Conservation (phyloP, 1,284 basidiomycete genomes). For the Apiotrichum montevideense region DNA sequence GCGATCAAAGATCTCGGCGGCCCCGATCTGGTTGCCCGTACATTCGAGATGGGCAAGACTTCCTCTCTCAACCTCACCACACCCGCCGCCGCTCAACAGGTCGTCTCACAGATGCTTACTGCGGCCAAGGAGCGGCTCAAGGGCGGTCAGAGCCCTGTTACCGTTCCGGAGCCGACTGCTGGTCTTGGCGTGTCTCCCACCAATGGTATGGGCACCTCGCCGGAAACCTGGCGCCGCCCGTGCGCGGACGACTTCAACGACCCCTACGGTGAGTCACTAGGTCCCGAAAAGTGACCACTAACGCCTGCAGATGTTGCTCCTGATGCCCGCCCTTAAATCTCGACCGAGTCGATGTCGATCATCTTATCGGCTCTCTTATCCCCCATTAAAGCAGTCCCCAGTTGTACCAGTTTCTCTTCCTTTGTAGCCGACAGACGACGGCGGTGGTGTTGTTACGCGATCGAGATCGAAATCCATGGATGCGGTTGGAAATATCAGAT, state of each 20-base stretch:
- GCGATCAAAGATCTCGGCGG: conserved; percentile 16
- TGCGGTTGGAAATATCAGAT: no score
- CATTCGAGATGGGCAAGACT: not conserved
- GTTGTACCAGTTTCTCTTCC: no score
- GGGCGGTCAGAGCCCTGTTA: not conserved
- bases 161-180: not conserved
- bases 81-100: not conserved
- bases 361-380: no score
- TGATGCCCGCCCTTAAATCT: not conserved
- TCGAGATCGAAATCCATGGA: no score
- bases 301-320: not conserved
- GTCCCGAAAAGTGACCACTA: not conserved
- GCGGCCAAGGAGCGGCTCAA: not conserved
- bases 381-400: no score
- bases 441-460: no score
- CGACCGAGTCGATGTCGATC: no score
- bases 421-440: no score
- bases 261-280: not conserved
- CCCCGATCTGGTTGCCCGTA: conserved; percentile 6
- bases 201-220: not conserved
- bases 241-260: conserved; percentile 2
- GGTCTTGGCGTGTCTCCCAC: not conserved
- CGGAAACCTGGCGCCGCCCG: conserved; percentile 1
- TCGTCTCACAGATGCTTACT: not conserved
- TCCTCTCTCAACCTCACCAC: not conserved